Conservation (phyloP, 2,329 filamentous ascomycete genomes). For the Escovopsis sp. region DNA sequence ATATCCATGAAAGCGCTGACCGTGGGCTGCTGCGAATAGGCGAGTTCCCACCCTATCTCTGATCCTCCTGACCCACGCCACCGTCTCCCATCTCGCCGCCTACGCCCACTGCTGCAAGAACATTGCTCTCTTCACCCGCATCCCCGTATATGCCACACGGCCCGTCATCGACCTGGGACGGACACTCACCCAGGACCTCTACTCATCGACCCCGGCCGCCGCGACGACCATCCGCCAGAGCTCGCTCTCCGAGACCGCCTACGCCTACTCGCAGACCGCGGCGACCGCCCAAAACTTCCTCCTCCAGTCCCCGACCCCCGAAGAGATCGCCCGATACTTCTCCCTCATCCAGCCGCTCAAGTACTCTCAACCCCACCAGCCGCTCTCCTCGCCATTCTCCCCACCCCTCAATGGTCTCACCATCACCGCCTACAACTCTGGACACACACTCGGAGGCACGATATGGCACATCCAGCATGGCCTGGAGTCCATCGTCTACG, state of each 20-base stretch:
- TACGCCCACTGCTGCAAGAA: constrained; percentile 96
- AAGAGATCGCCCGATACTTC: constrained; percentile 89
- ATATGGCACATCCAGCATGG: constrained; percentile 99
- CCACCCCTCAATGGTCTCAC: constrained; percentile 81
- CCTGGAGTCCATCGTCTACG: constrained; percentile 91
- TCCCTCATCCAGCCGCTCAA: constrained; percentile 81
- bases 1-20: too few relatives aligned
- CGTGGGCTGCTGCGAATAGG: constrained; percentile 26
- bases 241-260: constrained; percentile 50
- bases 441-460: constrained; percentile 87
- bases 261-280: constrained; percentile 36
- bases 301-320: constrained; percentile 55
- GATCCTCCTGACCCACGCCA: constrained; percentile 88
- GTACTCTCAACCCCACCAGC: constrained; percentile 92
- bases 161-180: constrained; percentile 88
- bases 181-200: constrained; percentile 81
- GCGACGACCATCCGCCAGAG: constrained; percentile 64
- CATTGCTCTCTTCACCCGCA: constrained; percentile 77
- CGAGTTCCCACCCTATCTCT: constrained; percentile 84
- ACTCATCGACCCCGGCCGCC: constrained; percentile 76
- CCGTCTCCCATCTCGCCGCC: constrained; percentile 76
- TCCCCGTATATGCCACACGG: constrained; percentile 86
- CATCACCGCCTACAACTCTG: constrained; percentile 91
- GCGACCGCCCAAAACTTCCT: constrained; percentile 39
- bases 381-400: constrained; percentile 71